Evolutionary conservation across 352 stramenopile genomes (phyloP), one percentile per base, ranked within the genome.

Genomic region (Phytophthora agathidicida): DNA sequence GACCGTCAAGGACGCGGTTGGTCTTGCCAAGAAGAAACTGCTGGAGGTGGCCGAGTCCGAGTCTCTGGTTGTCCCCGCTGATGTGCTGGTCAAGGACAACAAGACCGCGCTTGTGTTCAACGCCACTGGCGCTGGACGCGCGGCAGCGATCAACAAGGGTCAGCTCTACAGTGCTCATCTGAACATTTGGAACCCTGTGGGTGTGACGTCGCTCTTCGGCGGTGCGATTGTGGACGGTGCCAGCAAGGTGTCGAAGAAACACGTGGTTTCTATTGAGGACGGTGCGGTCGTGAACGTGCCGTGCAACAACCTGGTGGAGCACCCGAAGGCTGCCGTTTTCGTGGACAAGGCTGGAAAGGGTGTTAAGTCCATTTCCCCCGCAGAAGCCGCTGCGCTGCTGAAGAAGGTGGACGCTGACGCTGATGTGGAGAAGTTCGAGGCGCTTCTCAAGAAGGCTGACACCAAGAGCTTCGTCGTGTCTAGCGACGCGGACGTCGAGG

Each of bases 21-120:
- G 64, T 6, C 62, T 88, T n/a, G 79, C 80, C 22, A 91, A 91
- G 70, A 86, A 86, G 67, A 85, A 90, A 68, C 73, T 94, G 30
- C 50, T 80, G 7, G 77, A 83, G 39, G 64, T 82, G 19, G 68
- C 63, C 1, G 78, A 83, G 36, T 69, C 74, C 4, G 68, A 83
- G 43, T 86, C 79, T 20, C 53, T 90, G 13, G 71, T 89, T 30
- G 60, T 90, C 19, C 63, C 73, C 9, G 65, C 69, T 39, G 79
- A 91, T 31, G 76, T 88, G 11, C 9, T 91, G 28, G 33, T 88
- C 27, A 82, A 87, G 60, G 71, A 74, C 51, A 73, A 82, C 65
- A 88, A 83, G 71, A 76, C 79, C 14, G 80, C 76, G 6, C 68
- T 93, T 16, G 71, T 93, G 23, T 93, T 93, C 56, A 90, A 89